Conservation (phyloP, 1,284 basidiomycete species). For the Neolentinus lepideus region DNA sequence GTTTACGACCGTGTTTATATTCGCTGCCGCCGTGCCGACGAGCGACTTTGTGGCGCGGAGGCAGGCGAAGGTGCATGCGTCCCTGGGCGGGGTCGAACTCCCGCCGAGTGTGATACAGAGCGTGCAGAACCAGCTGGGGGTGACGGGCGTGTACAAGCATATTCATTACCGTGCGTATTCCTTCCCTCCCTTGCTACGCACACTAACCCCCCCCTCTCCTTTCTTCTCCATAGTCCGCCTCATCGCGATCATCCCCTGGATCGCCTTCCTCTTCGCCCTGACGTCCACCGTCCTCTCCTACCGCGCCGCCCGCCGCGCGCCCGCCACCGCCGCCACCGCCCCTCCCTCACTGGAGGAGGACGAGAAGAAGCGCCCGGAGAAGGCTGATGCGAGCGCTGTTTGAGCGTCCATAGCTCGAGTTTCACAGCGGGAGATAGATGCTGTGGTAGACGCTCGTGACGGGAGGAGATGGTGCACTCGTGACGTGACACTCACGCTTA, state of each 20-base stretch:
- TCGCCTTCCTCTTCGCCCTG: slow-evolving; percentile 22
- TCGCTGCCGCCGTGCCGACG: slow-evolving; percentile 46
- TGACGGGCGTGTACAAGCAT: slow-evolving; percentile 38
- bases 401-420: too few relatives aligned
- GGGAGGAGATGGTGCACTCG: too few relatives aligned
- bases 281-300: slow-evolving; percentile 19
- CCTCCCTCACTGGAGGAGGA: background rate
- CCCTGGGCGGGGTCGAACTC: slow-evolving; percentile 28
- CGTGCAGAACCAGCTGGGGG: slow-evolving; percentile 30
- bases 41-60: slow-evolving; percentile 43
- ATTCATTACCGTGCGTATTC: slow-evolving; percentile 35
- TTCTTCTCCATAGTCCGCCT: slow-evolving; percentile 14
- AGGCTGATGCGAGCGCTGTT: background rate
- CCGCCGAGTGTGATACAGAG: slow-evolving; percentile 30
- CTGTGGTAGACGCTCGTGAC: too few relatives aligned
- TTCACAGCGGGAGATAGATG: too few relatives aligned
- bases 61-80: slow-evolving; percentile 37
- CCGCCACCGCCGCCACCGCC: background rate
- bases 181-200: background rate
- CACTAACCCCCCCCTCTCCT: background rate
- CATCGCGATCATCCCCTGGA: slow-evolving; percentile 21
- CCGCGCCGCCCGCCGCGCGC: slow-evolving; percentile 11
- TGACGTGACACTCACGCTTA: too few relatives aligned
- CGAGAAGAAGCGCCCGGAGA: background rate
- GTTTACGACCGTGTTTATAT: slow-evolving; percentile 41